Conservation (phyloP, 1,284 basidiomycete species). For the Sanghuangporus baumii region DNA sequence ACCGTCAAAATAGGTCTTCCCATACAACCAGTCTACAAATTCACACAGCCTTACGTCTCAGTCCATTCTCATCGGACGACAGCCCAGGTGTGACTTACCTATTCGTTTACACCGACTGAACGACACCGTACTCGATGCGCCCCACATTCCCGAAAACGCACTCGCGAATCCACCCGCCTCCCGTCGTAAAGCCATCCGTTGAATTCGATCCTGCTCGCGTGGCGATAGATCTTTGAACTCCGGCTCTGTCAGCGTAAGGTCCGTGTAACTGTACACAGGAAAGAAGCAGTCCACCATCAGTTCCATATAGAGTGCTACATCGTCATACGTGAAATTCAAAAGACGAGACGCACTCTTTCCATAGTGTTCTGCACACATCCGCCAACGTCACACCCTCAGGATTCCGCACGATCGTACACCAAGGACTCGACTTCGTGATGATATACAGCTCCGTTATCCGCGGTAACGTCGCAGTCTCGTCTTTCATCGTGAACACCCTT, state of each 20-base stretch:
- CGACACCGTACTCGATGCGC: background rate
- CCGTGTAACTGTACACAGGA: slow-evolving; percentile 2
- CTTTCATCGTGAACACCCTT: slow-evolving; percentile 56
- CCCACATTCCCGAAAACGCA: slow-evolving; percentile 7
- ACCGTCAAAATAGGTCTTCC: slow-evolving; percentile 62
- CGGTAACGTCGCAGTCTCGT: slow-evolving; percentile 75
- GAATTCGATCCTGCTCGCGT: slow-evolving; percentile 64
- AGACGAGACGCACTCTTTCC: slow-evolving; percentile 55
- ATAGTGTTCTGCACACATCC: slow-evolving; percentile 61
- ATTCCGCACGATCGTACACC: slow-evolving; percentile 75
- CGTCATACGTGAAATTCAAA: background rate
- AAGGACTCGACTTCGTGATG: slow-evolving; percentile 64
- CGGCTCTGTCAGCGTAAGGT: slow-evolving; percentile 42
- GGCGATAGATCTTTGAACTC: slow-evolving; percentile 56
- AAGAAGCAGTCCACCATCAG: background rate
- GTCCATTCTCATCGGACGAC: background rate
- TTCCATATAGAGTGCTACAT: too few relatives aligned
- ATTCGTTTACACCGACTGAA: slow-evolving; percentile 8
- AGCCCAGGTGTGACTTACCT: slow-evolving; percentile 22
- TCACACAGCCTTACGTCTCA: slow-evolving; percentile 5
- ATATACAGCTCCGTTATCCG: slow-evolving; percentile 66
- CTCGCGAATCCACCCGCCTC: slow-evolving; percentile 23
- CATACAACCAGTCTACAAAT: slow-evolving; percentile 66
- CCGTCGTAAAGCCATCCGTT: slow-evolving; percentile 48
- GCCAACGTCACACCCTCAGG: slow-evolving; percentile 65